These are phyloP conservation scores for Crithidia mellificae DNA, from an alignment of 208 protist genomes.

Conservation along the genomic window DNA sequence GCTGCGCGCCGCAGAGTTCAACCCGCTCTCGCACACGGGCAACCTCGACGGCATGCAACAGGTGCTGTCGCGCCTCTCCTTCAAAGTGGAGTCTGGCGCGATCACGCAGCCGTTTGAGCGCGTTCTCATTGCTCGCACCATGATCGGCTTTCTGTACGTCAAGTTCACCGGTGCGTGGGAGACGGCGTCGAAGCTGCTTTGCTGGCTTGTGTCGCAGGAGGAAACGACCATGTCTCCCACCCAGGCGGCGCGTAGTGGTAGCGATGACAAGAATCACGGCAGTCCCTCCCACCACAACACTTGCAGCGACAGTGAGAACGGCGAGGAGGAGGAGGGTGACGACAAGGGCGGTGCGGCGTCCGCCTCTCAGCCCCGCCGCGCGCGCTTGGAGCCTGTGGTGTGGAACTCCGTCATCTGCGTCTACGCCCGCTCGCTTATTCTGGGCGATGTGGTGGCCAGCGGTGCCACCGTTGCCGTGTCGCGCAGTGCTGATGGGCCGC, in stretches of 20 bases:
- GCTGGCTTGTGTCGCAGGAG: slow-evolving; percentile 61
- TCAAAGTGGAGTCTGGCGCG: slow-evolving; percentile 54
- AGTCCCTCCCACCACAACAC: too few species aligned
- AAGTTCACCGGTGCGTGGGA: slow-evolving; percentile 80
- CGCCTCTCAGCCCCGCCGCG: slow-evolving; percentile 2
- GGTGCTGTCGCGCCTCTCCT: slow-evolving; percentile 62
- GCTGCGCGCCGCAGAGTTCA: slow-evolving; percentile 59
- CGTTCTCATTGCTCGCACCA: slow-evolving; percentile 66
- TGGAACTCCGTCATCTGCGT: slow-evolving; percentile 67
- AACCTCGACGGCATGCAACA: slow-evolving; percentile 71
- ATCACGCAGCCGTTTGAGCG: slow-evolving; percentile 57
- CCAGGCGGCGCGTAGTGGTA: neutral
- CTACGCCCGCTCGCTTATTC: slow-evolving; percentile 68
- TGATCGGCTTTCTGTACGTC: slow-evolving; percentile 82
- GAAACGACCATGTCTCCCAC: slow-evolving; percentile 30
- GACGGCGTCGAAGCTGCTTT: slow-evolving; percentile 60
- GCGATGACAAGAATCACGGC: neutral
- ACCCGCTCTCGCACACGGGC: slow-evolving; percentile 69
- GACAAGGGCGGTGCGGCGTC: neutral
- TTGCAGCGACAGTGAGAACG: neutral
- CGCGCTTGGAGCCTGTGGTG: slow-evolving; percentile 54
- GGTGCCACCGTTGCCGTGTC: neutral
- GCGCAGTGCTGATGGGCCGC: too few species aligned
- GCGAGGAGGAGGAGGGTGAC: neutral
- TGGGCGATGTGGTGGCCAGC: slow-evolving; percentile 63